Evolutionary conservation across 192 early-diverging fungal species (phyloP).

Genomic region (Backusella mclennaniae): DNA sequence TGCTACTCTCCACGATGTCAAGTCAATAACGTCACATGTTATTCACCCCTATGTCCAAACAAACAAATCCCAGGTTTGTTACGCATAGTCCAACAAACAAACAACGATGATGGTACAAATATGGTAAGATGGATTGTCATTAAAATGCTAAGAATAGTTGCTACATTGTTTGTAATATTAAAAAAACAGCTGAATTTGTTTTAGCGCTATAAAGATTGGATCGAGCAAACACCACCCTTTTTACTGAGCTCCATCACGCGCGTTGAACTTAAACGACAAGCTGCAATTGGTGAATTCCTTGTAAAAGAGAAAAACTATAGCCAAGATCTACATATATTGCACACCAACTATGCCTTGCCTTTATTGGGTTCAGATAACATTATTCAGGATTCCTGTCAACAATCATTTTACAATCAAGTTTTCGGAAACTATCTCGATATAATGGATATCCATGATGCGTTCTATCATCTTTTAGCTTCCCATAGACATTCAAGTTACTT

Average conservation of each 20-base stretch:
- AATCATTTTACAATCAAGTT: neutral
- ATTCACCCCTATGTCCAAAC: constrained; percentile 11
- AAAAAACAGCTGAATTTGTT: neutral
- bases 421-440: constrained; percentile 24
- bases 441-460: neutral
- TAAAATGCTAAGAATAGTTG: neutral
- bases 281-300: constrained; percentile 23
- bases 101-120: neutral
- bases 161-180: neutral
- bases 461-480: neutral
- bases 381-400: neutral
- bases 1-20: constrained; percentile 28
- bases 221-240: neutral
- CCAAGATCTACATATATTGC: constrained; percentile 18
- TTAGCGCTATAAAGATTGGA: neutral
- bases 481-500: constrained; percentile 5
- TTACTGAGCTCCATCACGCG: neutral
- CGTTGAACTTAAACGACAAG: constrained; percentile 21
- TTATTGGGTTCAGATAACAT: neutral
- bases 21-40: neutral
- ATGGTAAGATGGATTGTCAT: neutral
- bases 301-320: constrained; percentile 20
- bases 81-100: neutral
- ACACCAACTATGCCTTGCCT: constrained; percentile 14
- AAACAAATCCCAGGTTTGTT: constrained; percentile 1